A percentile compares a stretch with the other conserved stretches of the same genome.
Evolutionary conservation across 1,284 basidiomycete species (phyloP).

Genomic region (Wolfiporia cocos): DNA sequence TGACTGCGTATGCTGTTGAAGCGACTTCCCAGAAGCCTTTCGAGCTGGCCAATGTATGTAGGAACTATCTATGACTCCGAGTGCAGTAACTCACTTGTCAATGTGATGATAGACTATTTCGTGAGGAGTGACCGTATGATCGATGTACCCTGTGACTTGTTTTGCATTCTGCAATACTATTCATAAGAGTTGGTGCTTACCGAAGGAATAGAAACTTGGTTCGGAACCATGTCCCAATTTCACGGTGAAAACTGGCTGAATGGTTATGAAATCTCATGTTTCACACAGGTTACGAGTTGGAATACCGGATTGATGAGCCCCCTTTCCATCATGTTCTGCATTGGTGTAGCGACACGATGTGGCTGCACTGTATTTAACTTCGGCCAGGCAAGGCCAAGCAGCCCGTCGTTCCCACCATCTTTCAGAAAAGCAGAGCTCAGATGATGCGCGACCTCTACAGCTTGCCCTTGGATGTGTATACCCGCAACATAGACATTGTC

Average conservation of each 20-base stretch:
- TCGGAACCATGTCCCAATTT: constrained; percentile 26
- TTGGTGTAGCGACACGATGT: constrained; percentile 27
- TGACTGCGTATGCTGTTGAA: constrained; percentile 22
- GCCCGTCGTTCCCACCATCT: constrained; percentile 31
- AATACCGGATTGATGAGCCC: constrained; percentile 23
- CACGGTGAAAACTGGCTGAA: constrained; percentile 27
- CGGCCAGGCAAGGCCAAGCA: constrained; percentile 30
- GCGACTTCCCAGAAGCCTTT: constrained; percentile 31
- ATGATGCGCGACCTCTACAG: constrained; percentile 30
- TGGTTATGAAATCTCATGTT: background rate
- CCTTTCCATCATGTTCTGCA: constrained; percentile 32
- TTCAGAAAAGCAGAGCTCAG: constrained; percentile 30
- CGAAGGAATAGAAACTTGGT: constrained; percentile 32
- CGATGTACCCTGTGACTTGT: constrained; percentile 21
- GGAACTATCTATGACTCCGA: constrained; percentile 3
- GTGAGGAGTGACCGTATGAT: constrained; percentile 22
- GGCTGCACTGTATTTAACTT: constrained; percentile 31
- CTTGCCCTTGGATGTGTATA: constrained; percentile 27
- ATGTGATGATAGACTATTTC: constrained; percentile 23
- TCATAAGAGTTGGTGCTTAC: constrained; percentile 9
- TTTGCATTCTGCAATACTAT: background rate
- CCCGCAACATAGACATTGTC: constrained; percentile 28
- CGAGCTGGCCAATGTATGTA: constrained; percentile 13
- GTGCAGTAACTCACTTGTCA: constrained; percentile 18
- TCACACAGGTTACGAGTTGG: background rate